A percentile compares a stretch with the other conserved stretches of the same genome.
Evolutionary conservation across 2,329 filamentous ascomycete species (phyloP).

Genomic region (Claviceps arundinis): DNA sequence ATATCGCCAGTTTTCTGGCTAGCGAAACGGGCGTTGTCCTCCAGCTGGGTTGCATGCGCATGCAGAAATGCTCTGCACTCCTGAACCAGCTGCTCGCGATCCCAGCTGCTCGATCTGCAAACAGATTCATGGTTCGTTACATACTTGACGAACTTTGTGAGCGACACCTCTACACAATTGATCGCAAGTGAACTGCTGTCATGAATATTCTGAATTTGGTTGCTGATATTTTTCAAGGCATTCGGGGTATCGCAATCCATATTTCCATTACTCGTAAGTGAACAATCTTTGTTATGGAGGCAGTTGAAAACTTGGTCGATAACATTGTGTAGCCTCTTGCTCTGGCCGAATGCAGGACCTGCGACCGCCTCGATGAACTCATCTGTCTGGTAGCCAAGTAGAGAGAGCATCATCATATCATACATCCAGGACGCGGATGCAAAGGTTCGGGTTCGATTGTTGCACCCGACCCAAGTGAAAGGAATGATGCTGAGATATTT

Average conservation of each 20-base stretch:
- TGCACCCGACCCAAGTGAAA: constrained; percentile 4
- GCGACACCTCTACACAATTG: not conserved
- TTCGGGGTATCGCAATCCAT: not conserved
- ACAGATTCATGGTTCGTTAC: not conserved
- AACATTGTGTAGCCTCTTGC: not conserved
- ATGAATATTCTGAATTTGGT: not conserved
- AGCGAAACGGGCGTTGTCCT: constrained; percentile 1
- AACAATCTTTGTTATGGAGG: not conserved
- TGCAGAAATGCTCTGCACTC: not conserved
- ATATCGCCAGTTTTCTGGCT: not conserved
- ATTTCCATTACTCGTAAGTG: not conserved
- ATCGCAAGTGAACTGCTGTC: not conserved
- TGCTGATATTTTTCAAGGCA: not conserved
- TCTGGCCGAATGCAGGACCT: not conserved
- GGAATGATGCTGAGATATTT: constrained; percentile 8
- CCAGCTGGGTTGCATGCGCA: constrained; percentile 1
- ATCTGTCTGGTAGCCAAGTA: constrained; percentile 5
- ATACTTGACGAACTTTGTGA: not conserved
- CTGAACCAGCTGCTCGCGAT: not conserved
- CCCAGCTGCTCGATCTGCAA: not conserved
- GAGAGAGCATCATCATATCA: constrained; percentile 7
- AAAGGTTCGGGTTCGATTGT: constrained; percentile 1
- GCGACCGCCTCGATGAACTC: constrained; percentile 8
- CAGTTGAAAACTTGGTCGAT: not conserved
- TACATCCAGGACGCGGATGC: constrained; percentile 1